Percentiles rank a stretch among this genome's conserved stretches.
These are phyloP conservation scores for Cardamine chenopodiifolia DNA, from an alignment of 345 rosid species.

Conservation along the genomic window DNA sequence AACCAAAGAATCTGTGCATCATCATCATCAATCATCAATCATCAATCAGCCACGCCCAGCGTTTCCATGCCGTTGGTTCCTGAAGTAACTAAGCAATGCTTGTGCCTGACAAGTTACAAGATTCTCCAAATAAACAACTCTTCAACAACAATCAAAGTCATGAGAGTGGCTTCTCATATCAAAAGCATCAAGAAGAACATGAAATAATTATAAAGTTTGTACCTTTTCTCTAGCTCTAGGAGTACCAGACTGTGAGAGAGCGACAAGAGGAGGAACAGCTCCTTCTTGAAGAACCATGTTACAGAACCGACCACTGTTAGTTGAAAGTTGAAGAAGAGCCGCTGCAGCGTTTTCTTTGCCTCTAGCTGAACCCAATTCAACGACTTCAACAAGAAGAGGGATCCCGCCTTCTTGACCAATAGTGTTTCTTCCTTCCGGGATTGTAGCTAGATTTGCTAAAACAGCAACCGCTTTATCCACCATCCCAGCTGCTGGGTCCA, in stretches of 20 bases:
- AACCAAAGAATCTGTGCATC: conserved; percentile 21
- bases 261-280: conserved; percentile 92
- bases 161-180: neutral
- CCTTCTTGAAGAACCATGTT: conserved; percentile 93
- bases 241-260: conserved; percentile 90
- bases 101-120: conserved; percentile 67
- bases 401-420: conserved; percentile 87
- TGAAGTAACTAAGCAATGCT: conserved; percentile 72
- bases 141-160: neutral
- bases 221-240: conserved; percentile 99
- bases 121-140: neutral
- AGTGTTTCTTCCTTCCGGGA: conserved; percentile 72
- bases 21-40: neutral
- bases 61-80: conserved; percentile 75
- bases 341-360: conserved; percentile 98
- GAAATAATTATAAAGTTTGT: neutral
- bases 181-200: neutral
- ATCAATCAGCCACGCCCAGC: conserved; percentile 62
- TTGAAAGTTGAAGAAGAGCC: conserved; percentile 92
- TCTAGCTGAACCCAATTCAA: conserved; percentile 95
- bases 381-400: conserved; percentile 88
- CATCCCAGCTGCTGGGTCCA: conserved; percentile 99
- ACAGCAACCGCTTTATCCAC: conserved; percentile 99
- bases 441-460: conserved; percentile 88
- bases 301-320: conserved; percentile 70